Percentiles rank a stretch among this genome's conserved stretches.
Evolutionary conservation across 108 stramenopile species (phyloP).

Genomic region (Skeletonema menzelii): DNA sequence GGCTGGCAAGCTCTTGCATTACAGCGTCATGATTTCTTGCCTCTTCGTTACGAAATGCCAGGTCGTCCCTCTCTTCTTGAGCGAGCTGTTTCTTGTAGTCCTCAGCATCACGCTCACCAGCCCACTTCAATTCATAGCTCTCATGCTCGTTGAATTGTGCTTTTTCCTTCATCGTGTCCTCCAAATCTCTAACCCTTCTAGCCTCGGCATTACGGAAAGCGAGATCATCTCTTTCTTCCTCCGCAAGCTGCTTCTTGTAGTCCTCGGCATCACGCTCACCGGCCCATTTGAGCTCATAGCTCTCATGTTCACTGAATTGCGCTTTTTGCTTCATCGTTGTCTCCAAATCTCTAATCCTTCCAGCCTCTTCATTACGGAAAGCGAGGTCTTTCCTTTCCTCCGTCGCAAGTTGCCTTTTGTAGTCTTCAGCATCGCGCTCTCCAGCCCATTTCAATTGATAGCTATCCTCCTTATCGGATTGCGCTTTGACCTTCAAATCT

Average conservation of each 20-base stretch:
- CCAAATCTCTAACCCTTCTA: constrained; percentile 34
- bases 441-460: constrained; percentile 77
- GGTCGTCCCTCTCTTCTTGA: constrained; percentile 63
- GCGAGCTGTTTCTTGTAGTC: constrained; percentile 56
- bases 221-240: constrained; percentile 65
- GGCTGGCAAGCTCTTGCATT: constrained; percentile 68
- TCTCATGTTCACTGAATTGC: constrained; percentile 50
- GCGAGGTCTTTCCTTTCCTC: constrained; percentile 33
- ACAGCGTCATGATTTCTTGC: constrained; percentile 59
- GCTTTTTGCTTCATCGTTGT: constrained; percentile 28
- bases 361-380: constrained; percentile 21
- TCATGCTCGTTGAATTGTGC: constrained; percentile 51
- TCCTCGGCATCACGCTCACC: constrained; percentile 70
- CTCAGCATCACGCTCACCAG: constrained; percentile 70
- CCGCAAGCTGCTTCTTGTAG: constrained; percentile 54
- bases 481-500: constrained; percentile 29
- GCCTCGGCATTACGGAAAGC: constrained; percentile 67
- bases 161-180: constrained; percentile 21
- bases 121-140: constrained; percentile 75
- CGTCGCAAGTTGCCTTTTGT: constrained; percentile 44
- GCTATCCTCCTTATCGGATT: constrained; percentile 53
- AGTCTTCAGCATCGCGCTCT: constrained; percentile 67
- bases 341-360: constrained; percentile 21
- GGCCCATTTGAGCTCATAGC: constrained; percentile 73
- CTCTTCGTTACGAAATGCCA: constrained; percentile 65